A percentile compares a stretch with the other conserved stretches of the same genome.
These are phyloP conservation scores for Aurinia saxatilis DNA, from an alignment of 345 rosid species.

Conservation along the genomic window DNA sequence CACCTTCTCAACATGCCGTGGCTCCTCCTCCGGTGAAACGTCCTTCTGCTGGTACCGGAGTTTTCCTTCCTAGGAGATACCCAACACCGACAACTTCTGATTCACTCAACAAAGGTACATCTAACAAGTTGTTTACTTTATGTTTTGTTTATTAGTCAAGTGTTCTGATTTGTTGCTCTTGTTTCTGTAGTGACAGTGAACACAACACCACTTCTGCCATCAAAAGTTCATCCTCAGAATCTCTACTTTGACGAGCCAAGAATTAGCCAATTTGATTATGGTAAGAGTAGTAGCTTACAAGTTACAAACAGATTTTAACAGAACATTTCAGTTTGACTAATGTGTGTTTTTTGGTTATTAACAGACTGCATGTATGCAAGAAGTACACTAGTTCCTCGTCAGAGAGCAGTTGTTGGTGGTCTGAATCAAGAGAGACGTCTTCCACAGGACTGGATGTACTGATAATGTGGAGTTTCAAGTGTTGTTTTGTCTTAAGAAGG, in stretches of 20 bases:
- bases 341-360: neutral
- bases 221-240: neutral
- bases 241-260: constrained; percentile 17
- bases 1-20: neutral
- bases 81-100: neutral
- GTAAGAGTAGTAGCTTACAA: neutral
- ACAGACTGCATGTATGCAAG: constrained; percentile 21
- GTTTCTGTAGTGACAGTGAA: neutral
- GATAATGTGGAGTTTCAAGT: neutral
- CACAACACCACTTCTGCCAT: neutral
- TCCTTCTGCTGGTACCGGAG: constrained; percentile 26
- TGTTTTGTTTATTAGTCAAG: neutral
- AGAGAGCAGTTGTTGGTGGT: neutral
- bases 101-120: neutral
- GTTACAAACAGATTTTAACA: too few relatives aligned
- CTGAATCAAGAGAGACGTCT: constrained; percentile 22
- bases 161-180: neutral
- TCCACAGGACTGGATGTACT: constrained; percentile 34
- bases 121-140: too few relatives aligned
- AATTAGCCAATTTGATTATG: constrained; percentile 12
- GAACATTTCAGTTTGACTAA: too few relatives aligned
- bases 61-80: constrained; percentile 26
- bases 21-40: constrained; percentile 19
- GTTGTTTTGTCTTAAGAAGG: neutral
- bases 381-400: constrained; percentile 14